Evolutionary conservation across 805 yeast genomes (phyloP).

Genomic region (Ogataea dorogensis): DNA sequence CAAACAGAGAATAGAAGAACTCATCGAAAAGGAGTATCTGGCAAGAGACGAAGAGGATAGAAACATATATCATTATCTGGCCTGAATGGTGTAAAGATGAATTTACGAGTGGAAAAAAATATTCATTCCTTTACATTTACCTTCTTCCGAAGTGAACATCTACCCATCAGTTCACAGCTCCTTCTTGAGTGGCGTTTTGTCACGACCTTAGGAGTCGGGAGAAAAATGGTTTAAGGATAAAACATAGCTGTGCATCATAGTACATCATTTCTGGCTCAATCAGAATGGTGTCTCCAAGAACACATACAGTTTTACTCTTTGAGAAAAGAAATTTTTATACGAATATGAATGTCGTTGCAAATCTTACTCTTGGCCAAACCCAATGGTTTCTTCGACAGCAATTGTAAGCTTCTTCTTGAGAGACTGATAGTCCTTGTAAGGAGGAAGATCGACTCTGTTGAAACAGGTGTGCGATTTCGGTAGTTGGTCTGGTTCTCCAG

Average conservation of each 20-base stretch:
- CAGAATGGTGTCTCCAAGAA: conserved; percentile 37
- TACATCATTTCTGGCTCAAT: conserved; percentile 30
- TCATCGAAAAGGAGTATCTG: conserved; percentile 79
- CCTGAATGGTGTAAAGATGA: conserved; percentile 28
- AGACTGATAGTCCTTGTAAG: conserved; percentile 78
- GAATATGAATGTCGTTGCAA: conserved; percentile 2
- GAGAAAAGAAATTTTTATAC: conserved; percentile 1
- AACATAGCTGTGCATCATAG: conserved; percentile 32
- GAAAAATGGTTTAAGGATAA: conserved; percentile 18
- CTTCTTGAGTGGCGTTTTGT: conserved; percentile 24
- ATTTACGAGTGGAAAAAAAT: conserved; percentile 1
- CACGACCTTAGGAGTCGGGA: conserved; percentile 17
- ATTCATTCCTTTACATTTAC: conserved; percentile 5
- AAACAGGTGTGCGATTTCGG: conserved; percentile 99
- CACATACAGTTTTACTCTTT: conserved; percentile 26
- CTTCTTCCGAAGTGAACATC: conserved; percentile 3
- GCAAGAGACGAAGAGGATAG: conserved; percentile 65
- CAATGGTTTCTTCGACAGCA: conserved; percentile 98
- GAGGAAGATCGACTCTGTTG: conserved; percentile 97
- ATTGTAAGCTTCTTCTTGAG: conserved; percentile 86
- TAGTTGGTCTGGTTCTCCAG: conserved; percentile 88
- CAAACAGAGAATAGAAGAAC: conserved; percentile 68
- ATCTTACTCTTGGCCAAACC: conserved; percentile 90
- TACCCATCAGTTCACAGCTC: conserved; percentile 15
- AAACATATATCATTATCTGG: conserved; percentile 64